phyloP scores from a whole-genome alignment of 2,329 filamentous ascomycete species.

The Epichloe hybrida region DNA sequence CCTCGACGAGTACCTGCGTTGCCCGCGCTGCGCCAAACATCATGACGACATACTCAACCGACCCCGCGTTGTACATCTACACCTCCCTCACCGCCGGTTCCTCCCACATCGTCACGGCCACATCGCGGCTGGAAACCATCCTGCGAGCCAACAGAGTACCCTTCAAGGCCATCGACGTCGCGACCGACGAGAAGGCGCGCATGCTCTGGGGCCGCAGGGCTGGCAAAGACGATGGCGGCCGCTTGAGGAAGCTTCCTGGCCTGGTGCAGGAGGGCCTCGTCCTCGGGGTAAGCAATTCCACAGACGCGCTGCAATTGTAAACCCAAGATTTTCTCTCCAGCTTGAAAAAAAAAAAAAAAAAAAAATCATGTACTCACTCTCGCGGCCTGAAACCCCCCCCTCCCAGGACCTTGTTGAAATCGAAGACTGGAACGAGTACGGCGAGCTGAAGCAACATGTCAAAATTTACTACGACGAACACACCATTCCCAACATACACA shows the following conservation, averaged over 20 bases:
- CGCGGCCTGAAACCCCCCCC: not conserved
- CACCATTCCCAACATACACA: constrained; percentile 42
- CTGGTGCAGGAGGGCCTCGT: constrained; percentile 79
- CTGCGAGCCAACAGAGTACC: constrained; percentile 87
- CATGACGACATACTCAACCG: constrained; percentile 37
- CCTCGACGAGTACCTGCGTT: not conserved
- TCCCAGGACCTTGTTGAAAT: constrained; percentile 77
- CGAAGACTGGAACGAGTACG: constrained; percentile 99
- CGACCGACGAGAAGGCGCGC: constrained; percentile 76
- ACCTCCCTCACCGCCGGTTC: constrained; percentile 92
- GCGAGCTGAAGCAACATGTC: constrained; percentile 81
- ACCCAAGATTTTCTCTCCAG: too few relatives aligned
- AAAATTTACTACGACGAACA: constrained; percentile 51
- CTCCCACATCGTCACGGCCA: constrained; percentile 91
- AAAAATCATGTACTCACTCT: not conserved
- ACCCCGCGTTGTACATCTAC: constrained; percentile 79
- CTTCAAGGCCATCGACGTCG: constrained; percentile 84
- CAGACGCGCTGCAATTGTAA: too few relatives aligned
- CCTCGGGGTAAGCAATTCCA: constrained; percentile 54
- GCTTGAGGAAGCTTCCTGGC: constrained; percentile 66
- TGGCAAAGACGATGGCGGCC: constrained; percentile 52
- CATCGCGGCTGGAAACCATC: constrained; percentile 90
- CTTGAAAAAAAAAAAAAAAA: too few relatives aligned
- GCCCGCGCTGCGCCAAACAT: constrained; percentile 4
- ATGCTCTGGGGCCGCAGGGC: constrained; percentile 79